Percentiles rank a stretch among this genome's conserved stretches.
Conservation (phyloP, 2,329 filamentous ascomycete genomes). For the Hymenoscyphus salicellus region DNA sequence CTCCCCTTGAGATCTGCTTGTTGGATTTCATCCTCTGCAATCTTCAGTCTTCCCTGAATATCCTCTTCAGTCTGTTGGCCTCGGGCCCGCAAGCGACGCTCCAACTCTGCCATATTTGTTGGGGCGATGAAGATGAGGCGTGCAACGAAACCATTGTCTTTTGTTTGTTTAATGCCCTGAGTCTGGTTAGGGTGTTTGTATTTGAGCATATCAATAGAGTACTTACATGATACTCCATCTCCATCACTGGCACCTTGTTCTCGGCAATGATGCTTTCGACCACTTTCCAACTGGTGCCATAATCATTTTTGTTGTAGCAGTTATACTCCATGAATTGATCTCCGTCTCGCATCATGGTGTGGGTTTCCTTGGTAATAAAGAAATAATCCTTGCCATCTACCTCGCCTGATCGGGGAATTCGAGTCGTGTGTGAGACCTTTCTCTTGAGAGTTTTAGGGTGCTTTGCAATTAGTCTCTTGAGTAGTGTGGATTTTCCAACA, state of each 20-base stretch:
- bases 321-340: slow-evolving; percentile 59
- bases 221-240: slow-evolving; percentile 52
- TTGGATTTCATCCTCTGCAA: slow-evolving; percentile 41
- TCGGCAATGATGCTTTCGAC: slow-evolving; percentile 51
- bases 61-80: slow-evolving; percentile 47
- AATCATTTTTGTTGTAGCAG: slow-evolving; percentile 48
- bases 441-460: slow-evolving; percentile 63
- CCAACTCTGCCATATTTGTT: slow-evolving; percentile 40
- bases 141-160: slow-evolving; percentile 54
- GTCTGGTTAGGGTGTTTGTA: slow-evolving; percentile 5
- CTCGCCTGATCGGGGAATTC: slow-evolving; percentile 49
- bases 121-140: slow-evolving; percentile 54
- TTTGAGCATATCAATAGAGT: background rate
- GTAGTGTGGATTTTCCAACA: slow-evolving; percentile 61
- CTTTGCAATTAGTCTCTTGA: slow-evolving; percentile 60
- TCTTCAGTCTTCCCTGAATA: slow-evolving; percentile 44
- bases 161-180: slow-evolving; percentile 55
- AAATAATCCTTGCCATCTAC: slow-evolving; percentile 51
- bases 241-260: slow-evolving; percentile 59
- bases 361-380: slow-evolving; percentile 55
- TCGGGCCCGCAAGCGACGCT: slow-evolving; percentile 42
- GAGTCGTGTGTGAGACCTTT: slow-evolving; percentile 55
- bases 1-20: slow-evolving; percentile 46
- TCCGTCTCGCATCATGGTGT: slow-evolving; percentile 57
- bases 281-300: slow-evolving; percentile 54